A percentile compares a stretch with the other conserved stretches of the same genome.
phyloP scores from a whole-genome alignment of 2,329 filamentous ascomycete genomes.

The Ophiocordyceps polyrhachis-furcata region DNA sequence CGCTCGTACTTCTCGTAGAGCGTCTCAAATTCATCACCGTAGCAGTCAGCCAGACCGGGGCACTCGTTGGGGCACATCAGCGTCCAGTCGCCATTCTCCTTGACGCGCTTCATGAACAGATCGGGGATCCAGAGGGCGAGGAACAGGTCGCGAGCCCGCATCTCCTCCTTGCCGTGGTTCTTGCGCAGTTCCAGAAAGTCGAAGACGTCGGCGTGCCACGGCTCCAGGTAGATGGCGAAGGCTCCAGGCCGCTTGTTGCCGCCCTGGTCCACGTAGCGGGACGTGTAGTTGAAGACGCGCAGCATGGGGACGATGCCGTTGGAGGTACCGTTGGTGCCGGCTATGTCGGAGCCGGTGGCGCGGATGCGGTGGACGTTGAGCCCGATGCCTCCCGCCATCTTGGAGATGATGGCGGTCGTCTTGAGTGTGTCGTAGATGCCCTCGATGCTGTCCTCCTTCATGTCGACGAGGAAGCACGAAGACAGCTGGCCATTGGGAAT shows the following conservation, averaged over 20 bases:
- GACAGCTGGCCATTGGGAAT: constrained; percentile 89
- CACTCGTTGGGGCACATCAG: constrained; percentile 97
- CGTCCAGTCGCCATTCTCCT: constrained; percentile 93
- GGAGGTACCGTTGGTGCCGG: constrained; percentile 92
- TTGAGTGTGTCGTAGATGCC: constrained; percentile 98
- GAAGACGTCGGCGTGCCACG: constrained; percentile 96
- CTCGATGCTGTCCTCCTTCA: constrained; percentile 99
- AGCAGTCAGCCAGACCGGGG: constrained; percentile 85
- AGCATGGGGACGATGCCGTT: constrained; percentile 98
- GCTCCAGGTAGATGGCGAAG: constrained; percentile 97
- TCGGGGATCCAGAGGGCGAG: constrained; percentile 97
- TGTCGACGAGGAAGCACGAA: constrained; percentile 97
- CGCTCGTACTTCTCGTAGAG: constrained; percentile 87
- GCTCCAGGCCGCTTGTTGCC: constrained; percentile 98
- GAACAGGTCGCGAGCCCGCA: constrained; percentile 92
- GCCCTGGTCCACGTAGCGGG: constrained; percentile 94
- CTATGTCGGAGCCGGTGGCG: constrained; percentile 94
- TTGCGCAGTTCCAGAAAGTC: constrained; percentile 95
- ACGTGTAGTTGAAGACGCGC: constrained; percentile 97
- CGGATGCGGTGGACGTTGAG: constrained; percentile 93
- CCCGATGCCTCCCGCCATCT: constrained; percentile 96
- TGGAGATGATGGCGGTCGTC: constrained; percentile 99
- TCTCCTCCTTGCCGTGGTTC: constrained; percentile 98
- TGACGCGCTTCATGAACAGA: constrained; percentile 98
- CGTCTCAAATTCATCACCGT: constrained; percentile 91